These are phyloP conservation scores for Endocalyx cinctus DNA, from an alignment of 2,329 filamentous ascomycete species.

Conservation along the genomic window DNA sequence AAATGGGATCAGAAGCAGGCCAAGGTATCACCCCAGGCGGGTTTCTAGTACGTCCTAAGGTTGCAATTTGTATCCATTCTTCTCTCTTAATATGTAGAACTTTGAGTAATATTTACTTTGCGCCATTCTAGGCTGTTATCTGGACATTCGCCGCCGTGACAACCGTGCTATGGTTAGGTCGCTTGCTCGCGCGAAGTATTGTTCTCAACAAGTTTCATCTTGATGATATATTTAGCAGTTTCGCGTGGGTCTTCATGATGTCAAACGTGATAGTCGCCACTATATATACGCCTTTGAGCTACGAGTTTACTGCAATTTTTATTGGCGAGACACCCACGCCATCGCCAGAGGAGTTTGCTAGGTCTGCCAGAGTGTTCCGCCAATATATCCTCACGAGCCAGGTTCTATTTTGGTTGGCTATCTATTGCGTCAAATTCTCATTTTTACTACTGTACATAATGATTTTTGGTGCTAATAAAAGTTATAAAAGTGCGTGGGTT, in stretches of 20 bases:
- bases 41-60: slow-evolving; percentile 8
- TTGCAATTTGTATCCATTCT: too few relatives aligned
- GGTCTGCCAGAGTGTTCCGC: slow-evolving; percentile 5
- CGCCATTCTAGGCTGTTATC: slow-evolving; percentile 7
- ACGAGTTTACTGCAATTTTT: slow-evolving; percentile 6
- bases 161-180: slow-evolving; percentile 6
- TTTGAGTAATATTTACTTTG: too few relatives aligned
- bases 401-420: slow-evolving; percentile 8
- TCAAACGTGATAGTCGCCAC: slow-evolving; percentile 3
- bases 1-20: slow-evolving; percentile 7
- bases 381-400: slow-evolving; percentile 3
- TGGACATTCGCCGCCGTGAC: slow-evolving; percentile 5
- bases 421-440: slow-evolving; percentile 10
- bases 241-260: slow-evolving; percentile 5
- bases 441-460: slow-evolving; percentile 10
- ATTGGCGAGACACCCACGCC: slow-evolving; percentile 8
- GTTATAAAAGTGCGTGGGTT: slow-evolving; percentile 1
- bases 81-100: too few relatives aligned
- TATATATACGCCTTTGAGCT: slow-evolving; percentile 3
- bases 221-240: slow-evolving; percentile 6
- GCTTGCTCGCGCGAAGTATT: slow-evolving; percentile 7
- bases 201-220: slow-evolving; percentile 9
- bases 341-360: slow-evolving; percentile 3
- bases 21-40: slow-evolving; percentile 7
- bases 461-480: not conserved